Evolutionary conservation across 805 yeast genomes (phyloP).

Genomic region (Schwanniomyces polymorphus): DNA sequence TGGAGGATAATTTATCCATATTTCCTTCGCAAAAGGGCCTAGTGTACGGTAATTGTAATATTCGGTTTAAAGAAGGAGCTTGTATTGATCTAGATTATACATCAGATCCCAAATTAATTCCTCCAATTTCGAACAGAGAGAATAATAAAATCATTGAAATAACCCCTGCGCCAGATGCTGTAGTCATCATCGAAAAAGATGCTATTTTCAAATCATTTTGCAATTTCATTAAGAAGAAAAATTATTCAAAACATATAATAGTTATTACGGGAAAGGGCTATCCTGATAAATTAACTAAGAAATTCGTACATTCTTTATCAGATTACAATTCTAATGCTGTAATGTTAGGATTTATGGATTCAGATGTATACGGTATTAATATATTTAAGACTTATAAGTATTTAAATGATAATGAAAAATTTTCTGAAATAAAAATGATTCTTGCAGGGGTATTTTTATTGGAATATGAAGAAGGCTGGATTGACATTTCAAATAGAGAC

Average conservation of each 20-base stretch:
- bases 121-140: conserved; percentile 4
- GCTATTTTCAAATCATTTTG: conserved; percentile 38
- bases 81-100: not conserved
- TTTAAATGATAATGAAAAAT: conserved; percentile 12
- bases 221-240: conserved; percentile 10
- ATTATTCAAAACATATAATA: conserved; percentile 8
- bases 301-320: conserved; percentile 33
- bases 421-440: conserved; percentile 7
- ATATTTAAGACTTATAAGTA: conserved; percentile 43
- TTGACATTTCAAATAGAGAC: conserved; percentile 20
- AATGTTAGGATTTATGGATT: conserved; percentile 53
- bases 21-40: conserved; percentile 60
- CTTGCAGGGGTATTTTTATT: conserved; percentile 44
- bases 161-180: conserved; percentile 1
- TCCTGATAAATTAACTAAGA: conserved; percentile 57
- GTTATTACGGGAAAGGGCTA: conserved; percentile 66
- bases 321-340: conserved; percentile 31
- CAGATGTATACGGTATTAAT: conserved; percentile 64
- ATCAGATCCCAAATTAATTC: conserved; percentile 19
- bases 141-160: not conserved
- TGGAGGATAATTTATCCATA: conserved; percentile 40
- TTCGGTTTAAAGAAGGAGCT: not conserved
- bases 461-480: conserved; percentile 34
- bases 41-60: conserved; percentile 35
- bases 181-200: conserved; percentile 39